A percentile compares a stretch with the other conserved stretches of the same genome.
phyloP scores from a whole-genome alignment of 257 asterid species.

The Solanum megistacrolobum region DNA sequence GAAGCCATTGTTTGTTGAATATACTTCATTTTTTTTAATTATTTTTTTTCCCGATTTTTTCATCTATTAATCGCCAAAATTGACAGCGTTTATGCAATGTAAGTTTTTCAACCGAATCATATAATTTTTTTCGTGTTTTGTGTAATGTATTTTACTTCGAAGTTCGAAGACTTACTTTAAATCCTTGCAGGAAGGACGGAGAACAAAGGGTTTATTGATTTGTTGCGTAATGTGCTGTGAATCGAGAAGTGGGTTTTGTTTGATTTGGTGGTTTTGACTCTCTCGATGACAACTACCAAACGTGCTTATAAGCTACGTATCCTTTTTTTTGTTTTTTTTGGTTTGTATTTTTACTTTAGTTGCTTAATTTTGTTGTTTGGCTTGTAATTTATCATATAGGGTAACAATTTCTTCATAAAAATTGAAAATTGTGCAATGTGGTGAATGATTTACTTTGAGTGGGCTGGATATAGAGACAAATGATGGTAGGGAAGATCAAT shows the following conservation, averaged over 20 bases:
- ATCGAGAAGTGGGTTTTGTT: background rate
- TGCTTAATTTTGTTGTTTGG: background rate
- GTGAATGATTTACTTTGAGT: background rate
- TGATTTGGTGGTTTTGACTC: background rate
- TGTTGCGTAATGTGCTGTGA: background rate
- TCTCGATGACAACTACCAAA: constrained; percentile 63
- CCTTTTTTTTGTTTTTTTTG: constrained; percentile 26
- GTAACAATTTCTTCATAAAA: background rate
- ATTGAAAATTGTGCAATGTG: background rate
- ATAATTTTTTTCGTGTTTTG: background rate
- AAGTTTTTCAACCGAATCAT: background rate
- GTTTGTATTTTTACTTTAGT: background rate
- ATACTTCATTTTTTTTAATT: background rate
- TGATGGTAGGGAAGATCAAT: background rate
- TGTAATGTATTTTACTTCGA: background rate
- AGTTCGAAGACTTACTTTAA: background rate
- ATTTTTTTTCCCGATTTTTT: background rate
- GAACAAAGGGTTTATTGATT: background rate
- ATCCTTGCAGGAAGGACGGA: background rate
- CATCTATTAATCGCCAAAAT: background rate
- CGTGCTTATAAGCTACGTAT: constrained; percentile 99
- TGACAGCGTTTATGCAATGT: background rate
- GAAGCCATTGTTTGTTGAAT: background rate
- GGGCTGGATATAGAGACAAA: background rate
- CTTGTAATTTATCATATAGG: background rate